Conservation (phyloP, 306 rosid species). For the Styphnolobium japonicum region DNA sequence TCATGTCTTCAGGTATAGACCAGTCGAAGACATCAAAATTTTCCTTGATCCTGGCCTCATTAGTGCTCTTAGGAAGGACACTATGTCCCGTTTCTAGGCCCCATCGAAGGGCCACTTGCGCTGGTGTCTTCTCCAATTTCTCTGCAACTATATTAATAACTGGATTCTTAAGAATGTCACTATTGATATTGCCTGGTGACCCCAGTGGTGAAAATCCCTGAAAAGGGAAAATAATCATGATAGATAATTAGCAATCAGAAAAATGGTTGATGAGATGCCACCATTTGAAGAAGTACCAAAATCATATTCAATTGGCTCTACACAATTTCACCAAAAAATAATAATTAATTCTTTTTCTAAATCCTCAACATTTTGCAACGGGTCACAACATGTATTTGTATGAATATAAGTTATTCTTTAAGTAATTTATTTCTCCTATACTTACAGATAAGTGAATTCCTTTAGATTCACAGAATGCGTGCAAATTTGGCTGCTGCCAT, state of each 20-base stretch:
- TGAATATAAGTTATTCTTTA: background rate
- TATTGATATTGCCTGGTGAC: slow-evolving; percentile 46
- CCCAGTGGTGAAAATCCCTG: slow-evolving; percentile 69
- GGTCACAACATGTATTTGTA: background rate
- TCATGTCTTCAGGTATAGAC: slow-evolving; percentile 54
- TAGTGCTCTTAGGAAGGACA: slow-evolving; percentile 73
- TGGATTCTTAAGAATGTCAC: slow-evolving; percentile 48
- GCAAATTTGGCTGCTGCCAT: slow-evolving; percentile 69
- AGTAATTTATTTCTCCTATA: background rate
- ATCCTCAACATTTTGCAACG: background rate
- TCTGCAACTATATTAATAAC: slow-evolving; percentile 40
- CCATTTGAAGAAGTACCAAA: background rate
- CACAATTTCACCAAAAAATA: background rate
- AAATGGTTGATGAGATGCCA: background rate
- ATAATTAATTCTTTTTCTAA: background rate
- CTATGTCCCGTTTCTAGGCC: slow-evolving; percentile 72
- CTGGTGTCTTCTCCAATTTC: slow-evolving; percentile 61
- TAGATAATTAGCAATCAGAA: background rate
- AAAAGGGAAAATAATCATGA: background rate
- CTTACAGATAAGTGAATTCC: slow-evolving; percentile 76
- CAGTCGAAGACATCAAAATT: slow-evolving; percentile 58
- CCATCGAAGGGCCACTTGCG: slow-evolving; percentile 81
- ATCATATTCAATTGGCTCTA: background rate
- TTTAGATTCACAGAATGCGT: slow-evolving; percentile 50
- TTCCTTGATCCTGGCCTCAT: slow-evolving; percentile 44